phyloP scores from a whole-genome alignment of 2,329 filamentous ascomycete species.

The Fusarium marasasianum region DNA sequence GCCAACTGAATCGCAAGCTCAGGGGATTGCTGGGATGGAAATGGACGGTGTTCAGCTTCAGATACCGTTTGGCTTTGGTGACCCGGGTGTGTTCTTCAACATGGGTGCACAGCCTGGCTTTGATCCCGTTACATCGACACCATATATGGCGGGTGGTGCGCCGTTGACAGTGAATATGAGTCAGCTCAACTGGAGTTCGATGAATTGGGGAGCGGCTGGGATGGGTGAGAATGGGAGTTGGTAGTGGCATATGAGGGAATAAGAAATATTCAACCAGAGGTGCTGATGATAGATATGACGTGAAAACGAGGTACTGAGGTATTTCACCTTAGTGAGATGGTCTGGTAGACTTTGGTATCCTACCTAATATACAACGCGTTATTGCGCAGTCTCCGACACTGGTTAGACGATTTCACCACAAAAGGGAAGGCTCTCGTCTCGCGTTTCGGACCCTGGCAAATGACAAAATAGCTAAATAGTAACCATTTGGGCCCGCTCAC shows the following conservation, averaged over 20 bases:
- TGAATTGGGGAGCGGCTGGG: neutral
- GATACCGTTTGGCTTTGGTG: neutral
- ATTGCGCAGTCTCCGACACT: neutral
- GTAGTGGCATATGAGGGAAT: neutral
- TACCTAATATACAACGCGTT: neutral
- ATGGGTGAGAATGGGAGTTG: neutral
- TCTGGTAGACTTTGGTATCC: neutral
- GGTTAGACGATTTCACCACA: too few relatives aligned
- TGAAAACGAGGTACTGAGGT: neutral
- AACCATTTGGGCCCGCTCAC: too few relatives aligned
- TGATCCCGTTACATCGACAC: neutral
- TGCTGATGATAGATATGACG: neutral
- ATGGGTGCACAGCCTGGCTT: neutral
- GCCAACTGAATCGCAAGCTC: fast-evolving
- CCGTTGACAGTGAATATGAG: neutral
- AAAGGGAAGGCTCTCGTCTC: too few relatives aligned
- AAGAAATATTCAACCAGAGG: neutral
- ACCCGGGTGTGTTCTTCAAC: neutral
- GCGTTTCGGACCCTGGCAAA: too few relatives aligned
- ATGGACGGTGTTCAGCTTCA: neutral
- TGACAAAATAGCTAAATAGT: too few relatives aligned
- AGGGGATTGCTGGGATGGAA: neutral
- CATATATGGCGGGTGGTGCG: fast-evolving
- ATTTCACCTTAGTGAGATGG: neutral
- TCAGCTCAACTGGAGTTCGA: neutral